Conservation (phyloP, 163 green algal species). For the Scenedesmus sp. region DNA sequence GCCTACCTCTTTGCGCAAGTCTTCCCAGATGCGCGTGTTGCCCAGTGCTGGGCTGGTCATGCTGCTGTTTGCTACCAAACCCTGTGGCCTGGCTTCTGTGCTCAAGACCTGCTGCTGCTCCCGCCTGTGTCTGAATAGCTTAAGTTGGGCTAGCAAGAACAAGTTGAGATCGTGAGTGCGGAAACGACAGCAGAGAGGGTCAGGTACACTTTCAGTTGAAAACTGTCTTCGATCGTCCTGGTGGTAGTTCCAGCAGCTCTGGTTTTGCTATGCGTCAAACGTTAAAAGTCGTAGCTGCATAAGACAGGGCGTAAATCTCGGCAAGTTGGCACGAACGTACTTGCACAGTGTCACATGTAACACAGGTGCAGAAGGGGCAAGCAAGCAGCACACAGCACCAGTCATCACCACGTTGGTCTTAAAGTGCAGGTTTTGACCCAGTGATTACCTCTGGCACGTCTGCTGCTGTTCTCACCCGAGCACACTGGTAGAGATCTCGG, state of each 20-base stretch:
- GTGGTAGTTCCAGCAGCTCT: background rate
- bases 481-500: background rate
- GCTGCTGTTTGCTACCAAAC: background rate
- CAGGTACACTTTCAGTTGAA: background rate
- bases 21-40: slow-evolving; percentile 63
- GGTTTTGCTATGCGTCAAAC: background rate
- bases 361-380: background rate
- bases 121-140: background rate
- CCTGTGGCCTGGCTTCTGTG: background rate
- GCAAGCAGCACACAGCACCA: background rate
- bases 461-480: background rate
- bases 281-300: background rate
- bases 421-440: background rate
- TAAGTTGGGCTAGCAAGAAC: background rate
- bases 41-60: slow-evolving; percentile 35
- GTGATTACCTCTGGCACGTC: background rate
- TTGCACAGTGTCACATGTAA: background rate
- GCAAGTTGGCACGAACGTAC: slow-evolving; percentile 7
- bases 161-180: background rate
- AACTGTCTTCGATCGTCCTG: background rate
- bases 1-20: slow-evolving; percentile 67
- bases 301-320: background rate
- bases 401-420: background rate
- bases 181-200: background rate
- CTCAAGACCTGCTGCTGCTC: background rate